Percentiles rank a stretch among this genome's conserved stretches.
These are phyloP conservation scores for Sphenostylis stenocarpa DNA, from an alignment of 306 rosid species.

Conservation along the genomic window DNA sequence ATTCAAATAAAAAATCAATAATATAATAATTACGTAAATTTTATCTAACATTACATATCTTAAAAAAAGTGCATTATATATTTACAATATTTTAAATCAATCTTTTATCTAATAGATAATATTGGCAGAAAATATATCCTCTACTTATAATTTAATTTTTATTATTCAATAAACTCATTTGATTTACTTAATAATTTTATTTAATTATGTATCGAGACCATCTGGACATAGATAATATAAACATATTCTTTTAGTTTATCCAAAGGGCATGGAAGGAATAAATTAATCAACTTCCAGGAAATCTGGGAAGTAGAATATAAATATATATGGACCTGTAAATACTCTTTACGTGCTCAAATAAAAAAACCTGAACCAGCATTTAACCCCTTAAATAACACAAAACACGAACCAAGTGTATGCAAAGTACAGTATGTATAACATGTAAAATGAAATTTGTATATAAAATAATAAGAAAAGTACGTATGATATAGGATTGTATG, in stretches of 20 bases:
- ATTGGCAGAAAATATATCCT: too few species aligned
- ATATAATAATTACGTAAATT: too few species aligned
- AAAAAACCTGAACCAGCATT: slow-evolving; percentile 12
- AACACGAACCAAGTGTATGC: neutral
- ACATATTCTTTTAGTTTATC: slow-evolving; percentile 2
- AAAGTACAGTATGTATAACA: neutral
- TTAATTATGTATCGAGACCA: too few species aligned
- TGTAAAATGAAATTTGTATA: neutral
- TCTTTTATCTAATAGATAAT: too few species aligned
- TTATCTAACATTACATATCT: too few species aligned
- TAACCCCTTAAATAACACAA: neutral
- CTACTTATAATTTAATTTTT: too few species aligned
- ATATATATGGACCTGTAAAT: neutral
- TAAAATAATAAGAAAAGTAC: neutral
- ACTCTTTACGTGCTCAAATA: neutral
- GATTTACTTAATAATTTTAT: too few species aligned
- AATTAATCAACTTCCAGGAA: slow-evolving; percentile 8
- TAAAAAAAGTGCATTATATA: too few species aligned
- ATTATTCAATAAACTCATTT: too few species aligned
- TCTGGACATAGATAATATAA: too few species aligned
- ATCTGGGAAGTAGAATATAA: slow-evolving; percentile 20
- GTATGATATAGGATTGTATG: neutral
- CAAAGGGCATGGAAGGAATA: slow-evolving; percentile 3
- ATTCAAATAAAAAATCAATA: too few species aligned
- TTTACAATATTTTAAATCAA: too few species aligned